phyloP scores from a whole-genome alignment of 2,329 filamentous ascomycete genomes.

The Helicocarpus griseus region DNA sequence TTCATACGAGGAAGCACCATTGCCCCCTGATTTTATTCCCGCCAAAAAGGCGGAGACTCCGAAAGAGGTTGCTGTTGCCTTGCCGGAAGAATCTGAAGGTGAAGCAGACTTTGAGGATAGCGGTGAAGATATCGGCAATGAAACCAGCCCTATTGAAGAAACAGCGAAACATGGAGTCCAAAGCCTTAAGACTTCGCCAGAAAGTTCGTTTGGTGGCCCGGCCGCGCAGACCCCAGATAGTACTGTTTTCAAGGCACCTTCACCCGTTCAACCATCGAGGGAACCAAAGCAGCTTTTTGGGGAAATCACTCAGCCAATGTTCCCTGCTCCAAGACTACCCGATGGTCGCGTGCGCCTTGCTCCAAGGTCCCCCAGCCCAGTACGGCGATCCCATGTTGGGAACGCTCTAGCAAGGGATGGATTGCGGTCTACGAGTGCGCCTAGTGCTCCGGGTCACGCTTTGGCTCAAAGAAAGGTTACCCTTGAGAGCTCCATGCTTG shows the following conservation, averaged over 20 bases:
- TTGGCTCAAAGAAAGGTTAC: conserved; percentile 32
- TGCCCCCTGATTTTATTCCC: conserved; percentile 20
- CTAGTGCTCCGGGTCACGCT: conserved; percentile 27
- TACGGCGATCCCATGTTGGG: conserved; percentile 24
- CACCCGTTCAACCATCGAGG: conserved; percentile 20
- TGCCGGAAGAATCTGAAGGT: conserved; percentile 26
- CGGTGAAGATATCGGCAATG: conserved; percentile 37
- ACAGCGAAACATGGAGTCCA: conserved; percentile 18
- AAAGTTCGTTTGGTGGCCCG: conserved; percentile 35
- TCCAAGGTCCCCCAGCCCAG: conserved; percentile 38
- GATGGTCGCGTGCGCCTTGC: conserved; percentile 20
- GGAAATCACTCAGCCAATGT: conserved; percentile 32
- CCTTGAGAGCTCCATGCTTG: conserved; percentile 24
- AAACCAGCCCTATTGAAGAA: conserved; percentile 25
- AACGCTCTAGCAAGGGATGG: conserved; percentile 23
- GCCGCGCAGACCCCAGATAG: conserved; percentile 28
- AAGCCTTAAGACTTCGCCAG: conserved; percentile 32
- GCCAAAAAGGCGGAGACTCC: conserved; percentile 14
- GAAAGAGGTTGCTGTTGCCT: conserved; percentile 18
- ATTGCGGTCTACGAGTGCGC: conserved; percentile 30
- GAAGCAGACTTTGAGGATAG: conserved; percentile 37
- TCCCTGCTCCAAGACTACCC: conserved; percentile 27
- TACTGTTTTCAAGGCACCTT: conserved; percentile 31
- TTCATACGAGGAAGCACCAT: conserved; percentile 31
- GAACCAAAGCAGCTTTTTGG: conserved; percentile 32